Percentiles rank a stretch among this genome's conserved stretches.
Conservation (phyloP, 805 yeast genomes). For the Candida takata region DNA sequence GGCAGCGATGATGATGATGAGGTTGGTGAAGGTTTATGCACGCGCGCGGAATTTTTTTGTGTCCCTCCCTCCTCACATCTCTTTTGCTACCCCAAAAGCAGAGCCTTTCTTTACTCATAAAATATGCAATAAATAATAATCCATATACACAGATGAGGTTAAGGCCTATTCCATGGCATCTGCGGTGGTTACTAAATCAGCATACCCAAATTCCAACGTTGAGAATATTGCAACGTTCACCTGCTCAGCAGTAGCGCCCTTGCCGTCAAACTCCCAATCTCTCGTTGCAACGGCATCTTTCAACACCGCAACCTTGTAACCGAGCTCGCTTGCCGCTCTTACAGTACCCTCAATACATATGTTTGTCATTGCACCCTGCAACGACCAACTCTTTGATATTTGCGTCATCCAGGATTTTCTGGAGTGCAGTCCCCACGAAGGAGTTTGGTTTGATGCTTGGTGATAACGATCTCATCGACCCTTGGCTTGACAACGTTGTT, state of each 20-base stretch:
- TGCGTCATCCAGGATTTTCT: slow-evolving; percentile 5
- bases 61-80: too few relatives aligned
- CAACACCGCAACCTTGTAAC: slow-evolving; percentile 10
- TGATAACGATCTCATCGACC: slow-evolving; percentile 8
- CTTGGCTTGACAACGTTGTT: slow-evolving; percentile 8
- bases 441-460: slow-evolving; percentile 14
- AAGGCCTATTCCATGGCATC: background rate
- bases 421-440: slow-evolving; percentile 10
- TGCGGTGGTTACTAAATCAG: slow-evolving; percentile 1
- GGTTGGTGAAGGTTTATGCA: background rate
- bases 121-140: background rate
- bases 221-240: slow-evolving; percentile 13
- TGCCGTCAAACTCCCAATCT: slow-evolving; percentile 14
- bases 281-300: slow-evolving; percentile 17
- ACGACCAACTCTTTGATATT: slow-evolving; percentile 8
- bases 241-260: slow-evolving; percentile 6
- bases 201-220: slow-evolving; percentile 12
- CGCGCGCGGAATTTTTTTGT: background rate
- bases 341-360: slow-evolving; percentile 17
- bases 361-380: slow-evolving; percentile 18
- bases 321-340: slow-evolving; percentile 15
- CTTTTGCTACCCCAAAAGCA: too few relatives aligned
- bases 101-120: too few relatives aligned
- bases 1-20: too few relatives aligned
- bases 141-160: background rate